A percentile compares a stretch with the other conserved stretches of the same genome.
These are phyloP conservation scores for Peribolospora baueri DNA, from an alignment of 768 basidiomycete species.

Conservation along the genomic window DNA sequence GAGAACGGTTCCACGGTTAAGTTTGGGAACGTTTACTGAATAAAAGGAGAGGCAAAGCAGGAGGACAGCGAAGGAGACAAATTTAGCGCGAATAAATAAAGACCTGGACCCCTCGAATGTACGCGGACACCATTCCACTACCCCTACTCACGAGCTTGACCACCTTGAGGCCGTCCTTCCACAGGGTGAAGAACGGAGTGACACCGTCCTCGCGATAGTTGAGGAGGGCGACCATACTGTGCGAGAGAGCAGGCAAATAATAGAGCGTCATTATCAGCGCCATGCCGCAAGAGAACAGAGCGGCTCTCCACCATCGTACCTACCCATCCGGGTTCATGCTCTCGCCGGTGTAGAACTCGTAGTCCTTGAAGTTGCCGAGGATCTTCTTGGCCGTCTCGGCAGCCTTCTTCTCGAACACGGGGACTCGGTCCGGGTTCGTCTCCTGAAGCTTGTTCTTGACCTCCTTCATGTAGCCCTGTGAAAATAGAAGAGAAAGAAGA, in stretches of 20 bases:
- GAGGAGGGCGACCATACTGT: conserved; percentile 72
- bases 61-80: no score
- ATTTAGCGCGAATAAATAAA: no score
- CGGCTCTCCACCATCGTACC: background rate
- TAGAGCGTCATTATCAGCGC: conserved; percentile 24
- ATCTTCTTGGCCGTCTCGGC: conserved; percentile 60
- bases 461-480: conserved; percentile 76
- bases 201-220: conserved; percentile 49
- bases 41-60: no score
- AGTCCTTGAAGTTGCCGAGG: conserved; percentile 71
- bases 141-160: conserved; percentile 11
- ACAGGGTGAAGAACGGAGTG: conserved; percentile 25
- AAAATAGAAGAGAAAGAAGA: conserved; percentile 5
- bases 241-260: background rate
- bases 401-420: conserved; percentile 62
- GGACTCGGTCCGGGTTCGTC: conserved; percentile 35
- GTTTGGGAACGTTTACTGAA: no score
- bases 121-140: no score
- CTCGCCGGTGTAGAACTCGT: conserved; percentile 43
- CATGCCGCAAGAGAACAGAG: background rate
- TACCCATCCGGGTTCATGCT: conserved; percentile 14
- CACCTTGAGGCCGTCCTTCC: conserved; percentile 81
- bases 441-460: conserved; percentile 42
- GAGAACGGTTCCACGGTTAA: no score
- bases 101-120: no score